These are phyloP conservation scores for Hibiscus mutabilis DNA, from an alignment of 345 rosid species.

Conservation along the genomic window DNA sequence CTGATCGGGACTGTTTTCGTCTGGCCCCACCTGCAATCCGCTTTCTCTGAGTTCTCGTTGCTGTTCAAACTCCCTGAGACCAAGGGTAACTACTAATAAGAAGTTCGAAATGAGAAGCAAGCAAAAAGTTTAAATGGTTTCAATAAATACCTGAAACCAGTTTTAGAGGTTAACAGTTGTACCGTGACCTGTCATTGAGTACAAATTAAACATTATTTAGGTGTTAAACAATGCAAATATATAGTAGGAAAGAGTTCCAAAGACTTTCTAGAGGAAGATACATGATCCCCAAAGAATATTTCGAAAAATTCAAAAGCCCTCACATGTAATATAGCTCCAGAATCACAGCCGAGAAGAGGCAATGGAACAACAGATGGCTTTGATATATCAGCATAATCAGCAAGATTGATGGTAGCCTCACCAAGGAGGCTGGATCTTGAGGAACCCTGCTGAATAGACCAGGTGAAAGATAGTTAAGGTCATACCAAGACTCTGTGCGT, in stretches of 20 bases:
- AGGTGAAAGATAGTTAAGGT: constrained; percentile 9
- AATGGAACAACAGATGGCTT: constrained; percentile 60
- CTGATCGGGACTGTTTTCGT: constrained; percentile 54
- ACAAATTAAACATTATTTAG: constrained; percentile 13
- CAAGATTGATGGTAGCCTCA: constrained; percentile 83
- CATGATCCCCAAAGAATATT: background rate
- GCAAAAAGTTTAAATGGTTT: constrained; percentile 11
- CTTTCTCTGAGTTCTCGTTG: constrained; percentile 87
- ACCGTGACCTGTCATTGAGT: constrained; percentile 58
- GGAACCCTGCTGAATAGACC: constrained; percentile 56
- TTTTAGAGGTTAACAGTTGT: constrained; percentile 93
- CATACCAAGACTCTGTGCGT: background rate
- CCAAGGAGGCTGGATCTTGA: constrained; percentile 89
- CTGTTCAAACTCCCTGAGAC: constrained; percentile 88
- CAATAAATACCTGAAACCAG: constrained; percentile 74
- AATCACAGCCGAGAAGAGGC: constrained; percentile 82
- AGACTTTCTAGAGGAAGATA: background rate
- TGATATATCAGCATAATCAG: constrained; percentile 81
- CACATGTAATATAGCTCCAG: constrained; percentile 87
- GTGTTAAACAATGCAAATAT: background rate
- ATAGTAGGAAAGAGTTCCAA: constrained; percentile 1
- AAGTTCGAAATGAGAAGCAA: constrained; percentile 1
- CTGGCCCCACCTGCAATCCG: constrained; percentile 55
- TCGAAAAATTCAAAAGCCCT: constrained; percentile 30
- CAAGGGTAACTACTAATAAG: constrained; percentile 12